phyloP scores from a whole-genome alignment of 208 protist genomes.

The Leishmania tarentolae region DNA sequence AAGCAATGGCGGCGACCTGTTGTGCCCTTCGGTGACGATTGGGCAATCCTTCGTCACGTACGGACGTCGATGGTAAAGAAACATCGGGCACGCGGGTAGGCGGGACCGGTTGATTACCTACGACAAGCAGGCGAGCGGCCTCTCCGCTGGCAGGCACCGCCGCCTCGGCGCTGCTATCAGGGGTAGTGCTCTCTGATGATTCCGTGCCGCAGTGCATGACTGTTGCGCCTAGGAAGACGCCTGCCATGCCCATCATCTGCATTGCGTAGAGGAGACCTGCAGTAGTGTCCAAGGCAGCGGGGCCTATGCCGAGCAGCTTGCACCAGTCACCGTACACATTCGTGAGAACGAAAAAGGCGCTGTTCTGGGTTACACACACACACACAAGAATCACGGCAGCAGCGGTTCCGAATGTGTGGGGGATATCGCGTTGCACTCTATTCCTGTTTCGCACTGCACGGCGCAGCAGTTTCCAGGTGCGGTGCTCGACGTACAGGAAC shows the following conservation, averaged over 20 bases:
- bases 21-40: neutral
- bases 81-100: neutral
- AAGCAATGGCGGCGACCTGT: slow-evolving; percentile 17
- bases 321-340: slow-evolving; percentile 5
- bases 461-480: neutral
- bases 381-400: slow-evolving; percentile 1
- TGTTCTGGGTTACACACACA: slow-evolving; percentile 17
- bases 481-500: slow-evolving; percentile 2
- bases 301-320: slow-evolving; percentile 12
- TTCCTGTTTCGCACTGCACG: no score
- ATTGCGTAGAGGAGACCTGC: slow-evolving; percentile 6
- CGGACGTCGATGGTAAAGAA: neutral
- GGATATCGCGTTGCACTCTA: neutral
- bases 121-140: neutral
- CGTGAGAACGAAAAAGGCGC: neutral
- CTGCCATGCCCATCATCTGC: slow-evolving; percentile 26
- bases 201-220: neutral
- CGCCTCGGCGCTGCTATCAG: neutral
- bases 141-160: neutral
- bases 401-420: slow-evolving; percentile 3
- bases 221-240: slow-evolving; percentile 6
- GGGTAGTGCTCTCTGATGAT: neutral
- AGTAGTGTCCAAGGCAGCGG: slow-evolving; percentile 4
- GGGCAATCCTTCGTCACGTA: neutral
- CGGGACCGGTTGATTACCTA: neutral